phyloP scores from a whole-genome alignment of 2,329 filamentous ascomycete species.

The Penicillium griseofulvum region DNA sequence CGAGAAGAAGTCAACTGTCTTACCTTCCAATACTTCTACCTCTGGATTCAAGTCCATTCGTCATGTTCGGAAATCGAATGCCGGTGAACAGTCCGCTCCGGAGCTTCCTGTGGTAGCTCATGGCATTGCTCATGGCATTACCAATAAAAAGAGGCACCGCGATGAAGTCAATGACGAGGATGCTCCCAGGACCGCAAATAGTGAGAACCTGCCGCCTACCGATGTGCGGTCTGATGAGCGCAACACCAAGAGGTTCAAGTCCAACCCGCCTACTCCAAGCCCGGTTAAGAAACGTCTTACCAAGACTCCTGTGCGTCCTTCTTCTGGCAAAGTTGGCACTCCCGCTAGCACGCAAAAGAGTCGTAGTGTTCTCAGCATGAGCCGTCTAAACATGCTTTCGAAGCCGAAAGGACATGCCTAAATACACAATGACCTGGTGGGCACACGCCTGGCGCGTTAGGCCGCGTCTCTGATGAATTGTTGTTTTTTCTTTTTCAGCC shows the following conservation, averaged over 20 bases:
- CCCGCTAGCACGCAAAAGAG: conserved; percentile 32
- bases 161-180: conserved; percentile 32
- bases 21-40: conserved; percentile 11
- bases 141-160: conserved; percentile 42
- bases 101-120: conserved; percentile 39
- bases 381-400: conserved; percentile 48
- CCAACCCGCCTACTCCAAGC: conserved; percentile 34
- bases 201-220: conserved; percentile 34
- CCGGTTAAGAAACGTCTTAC: conserved; percentile 34
- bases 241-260: conserved; percentile 38
- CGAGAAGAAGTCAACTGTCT: conserved; percentile 24
- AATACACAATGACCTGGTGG: background rate
- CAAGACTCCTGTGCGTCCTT: conserved; percentile 32
- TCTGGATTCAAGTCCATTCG: conserved; percentile 39
- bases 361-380: conserved; percentile 42
- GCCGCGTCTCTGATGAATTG: conserved; percentile 1
- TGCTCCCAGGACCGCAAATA: conserved; percentile 15
- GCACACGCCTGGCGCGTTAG: conserved; percentile 13
- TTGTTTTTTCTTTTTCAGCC: background rate
- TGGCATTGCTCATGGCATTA: conserved; percentile 40
- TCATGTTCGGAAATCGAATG: conserved; percentile 38
- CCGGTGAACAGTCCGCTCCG: conserved; percentile 11
- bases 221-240: conserved; percentile 27
- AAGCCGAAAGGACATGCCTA: conserved; percentile 44
- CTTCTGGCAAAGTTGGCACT: conserved; percentile 24